Base-by-base conservation (phyloP, 2,329 filamentous ascomycete genomes). In the Endothia cerciana region DNA sequence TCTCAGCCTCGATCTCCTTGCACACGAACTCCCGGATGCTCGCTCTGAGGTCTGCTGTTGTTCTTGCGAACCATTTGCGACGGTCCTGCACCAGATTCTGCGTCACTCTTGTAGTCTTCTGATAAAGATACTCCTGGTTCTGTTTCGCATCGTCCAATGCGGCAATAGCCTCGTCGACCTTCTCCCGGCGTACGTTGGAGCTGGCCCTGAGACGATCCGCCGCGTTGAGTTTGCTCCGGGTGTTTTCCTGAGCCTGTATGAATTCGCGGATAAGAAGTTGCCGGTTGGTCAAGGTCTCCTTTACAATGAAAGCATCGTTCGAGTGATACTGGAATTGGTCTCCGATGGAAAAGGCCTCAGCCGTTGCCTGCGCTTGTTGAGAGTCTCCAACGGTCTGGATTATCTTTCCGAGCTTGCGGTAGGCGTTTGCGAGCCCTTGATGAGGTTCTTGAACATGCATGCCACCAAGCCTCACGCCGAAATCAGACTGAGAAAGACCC, bases 81-180 rank as follows among this genome's bases (percentile, higher is more conserved):
- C 93, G 93, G 78, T 99, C 95, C 65, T 91, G 86, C 1, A 97
- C 85, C 1, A 99, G 85, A 76, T 97, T 97, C 57, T 89, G 84
- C 0, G 95, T 98, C 11, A 99, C 94, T 58, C 92, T 88, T 68
- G 93, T 89, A 0, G 93, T 96, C 80, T 97, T 97, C 72, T 91
- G 88, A 68, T 88, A 87, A 30, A 99, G 86, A 73, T 93, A 91
- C 17, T 88, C 82, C 79, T 99, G 95, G 71, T 91, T 88, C 69
- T 86, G 89, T 64, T 91, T 86, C 4, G 95, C 95, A 74, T 98
- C 95, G 69, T 97, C 93, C 4, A 98, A 85, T 4, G 93, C 87
- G 22, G 89, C 85, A 73, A 99, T 96, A n/a, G 95, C 95, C 78
- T 99, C 95, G 76, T 99, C 95, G 36, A 98, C 95, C 80, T 98